phyloP scores from a whole-genome alignment of 2,329 filamentous ascomycete species.

The Sporothrix humicola region DNA sequence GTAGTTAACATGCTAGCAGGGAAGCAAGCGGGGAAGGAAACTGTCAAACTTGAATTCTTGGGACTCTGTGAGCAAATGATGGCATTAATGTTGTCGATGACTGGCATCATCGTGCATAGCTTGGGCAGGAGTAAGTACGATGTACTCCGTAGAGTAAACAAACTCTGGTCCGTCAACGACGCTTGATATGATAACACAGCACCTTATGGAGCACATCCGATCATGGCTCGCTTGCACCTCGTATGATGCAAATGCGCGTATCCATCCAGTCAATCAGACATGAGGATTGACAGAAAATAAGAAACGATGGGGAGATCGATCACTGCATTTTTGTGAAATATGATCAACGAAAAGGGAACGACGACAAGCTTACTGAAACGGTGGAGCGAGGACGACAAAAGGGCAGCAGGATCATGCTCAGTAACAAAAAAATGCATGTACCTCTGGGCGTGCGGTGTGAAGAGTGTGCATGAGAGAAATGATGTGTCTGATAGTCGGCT shows the following conservation, averaged over 20 bases:
- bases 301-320: background rate
- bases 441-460: background rate
- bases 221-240: background rate
- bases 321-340: constrained; percentile 21
- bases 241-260: constrained; percentile 17
- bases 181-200: too few species aligned
- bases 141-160: too few species aligned
- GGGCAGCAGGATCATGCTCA: background rate
- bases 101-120: background rate
- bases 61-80: background rate
- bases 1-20: background rate
- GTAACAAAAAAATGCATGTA: background rate
- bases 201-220: background rate
- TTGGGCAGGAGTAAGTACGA: too few species aligned
- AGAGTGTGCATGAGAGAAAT: constrained; percentile 13
- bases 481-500: constrained; percentile 16
- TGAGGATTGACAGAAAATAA: too few species aligned
- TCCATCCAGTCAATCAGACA: background rate
- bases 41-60: background rate
- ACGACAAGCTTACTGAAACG: background rate
- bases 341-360: background rate
- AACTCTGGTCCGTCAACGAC: too few species aligned
- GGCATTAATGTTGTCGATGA: background rate
- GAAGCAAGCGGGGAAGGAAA: background rate
- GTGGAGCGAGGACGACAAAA: background rate